Evolutionary conservation across 2,329 filamentous ascomycete species (phyloP).

Genomic region (Trichophyton schoenleinii): DNA sequence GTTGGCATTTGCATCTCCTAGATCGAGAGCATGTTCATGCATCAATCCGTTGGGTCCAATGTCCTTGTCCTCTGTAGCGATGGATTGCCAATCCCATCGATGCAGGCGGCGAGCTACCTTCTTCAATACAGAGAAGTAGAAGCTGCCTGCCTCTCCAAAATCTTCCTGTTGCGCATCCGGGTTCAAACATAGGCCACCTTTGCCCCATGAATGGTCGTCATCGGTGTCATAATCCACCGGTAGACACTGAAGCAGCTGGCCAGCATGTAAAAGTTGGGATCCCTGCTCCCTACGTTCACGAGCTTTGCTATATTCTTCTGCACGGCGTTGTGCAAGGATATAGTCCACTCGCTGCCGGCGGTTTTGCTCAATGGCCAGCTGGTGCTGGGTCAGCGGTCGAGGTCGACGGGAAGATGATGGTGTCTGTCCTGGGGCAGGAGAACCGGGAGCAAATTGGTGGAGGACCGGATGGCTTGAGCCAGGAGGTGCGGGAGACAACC

Average conservation of each 20-base stretch:
- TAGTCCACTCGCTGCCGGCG: constrained; percentile 38
- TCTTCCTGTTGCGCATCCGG: constrained; percentile 33
- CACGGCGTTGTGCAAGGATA: constrained; percentile 32
- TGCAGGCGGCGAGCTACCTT: constrained; percentile 33
- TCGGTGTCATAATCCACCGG: constrained; percentile 37
- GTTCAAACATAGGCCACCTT: constrained; percentile 32
- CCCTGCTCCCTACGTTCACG: constrained; percentile 28
- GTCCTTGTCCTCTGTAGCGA: constrained; percentile 10
- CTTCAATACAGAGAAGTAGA: constrained; percentile 32
- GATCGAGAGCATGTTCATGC: constrained; percentile 4
- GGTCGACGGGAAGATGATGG: constrained; percentile 27
- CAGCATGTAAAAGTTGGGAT: constrained; percentile 30
- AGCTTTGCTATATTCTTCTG: constrained; percentile 27
- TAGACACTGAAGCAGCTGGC: constrained; percentile 30
- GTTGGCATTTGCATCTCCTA: background rate
- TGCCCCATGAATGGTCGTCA: constrained; percentile 33
- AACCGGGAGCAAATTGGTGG: constrained; percentile 28
- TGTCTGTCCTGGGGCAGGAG: constrained; percentile 19
- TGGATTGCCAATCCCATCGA: constrained; percentile 33
- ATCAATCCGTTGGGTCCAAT: constrained; percentile 8
- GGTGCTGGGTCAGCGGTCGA: constrained; percentile 38
- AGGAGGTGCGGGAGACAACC: constrained; percentile 32
- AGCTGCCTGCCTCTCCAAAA: constrained; percentile 36
- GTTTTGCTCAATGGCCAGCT: constrained; percentile 39
- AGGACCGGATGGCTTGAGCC: constrained; percentile 31